Evolutionary conservation across 2,329 filamentous ascomycete genomes (phyloP).

Genomic region (Zymoseptoria crescenta): DNA sequence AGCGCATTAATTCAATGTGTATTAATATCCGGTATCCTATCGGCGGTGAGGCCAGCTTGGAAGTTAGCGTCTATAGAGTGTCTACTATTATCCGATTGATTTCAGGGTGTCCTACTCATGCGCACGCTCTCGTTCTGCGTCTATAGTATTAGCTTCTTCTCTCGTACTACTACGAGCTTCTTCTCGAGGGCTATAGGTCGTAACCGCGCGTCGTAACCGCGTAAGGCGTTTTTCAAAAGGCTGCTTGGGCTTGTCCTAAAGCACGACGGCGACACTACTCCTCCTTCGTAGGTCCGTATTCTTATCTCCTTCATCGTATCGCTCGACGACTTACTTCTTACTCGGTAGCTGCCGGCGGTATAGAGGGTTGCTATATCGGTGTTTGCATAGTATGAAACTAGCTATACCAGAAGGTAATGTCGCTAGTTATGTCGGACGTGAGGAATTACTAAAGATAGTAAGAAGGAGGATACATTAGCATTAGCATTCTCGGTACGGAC

Average conservation of each 20-base stretch:
- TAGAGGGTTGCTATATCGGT: too few relatives aligned
- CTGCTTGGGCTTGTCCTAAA: conserved; percentile 27
- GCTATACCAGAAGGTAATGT: too few relatives aligned
- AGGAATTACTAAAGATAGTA: too few relatives aligned
- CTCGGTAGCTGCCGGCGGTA: conserved; percentile 74
- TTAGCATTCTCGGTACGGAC: too few relatives aligned
- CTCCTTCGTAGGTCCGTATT: conserved; percentile 28
- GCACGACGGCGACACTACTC: conserved; percentile 22
- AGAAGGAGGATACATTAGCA: too few relatives aligned
- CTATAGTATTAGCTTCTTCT: conserved; percentile 32
- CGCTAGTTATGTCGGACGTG: too few relatives aligned
- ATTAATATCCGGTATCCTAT: too few relatives aligned
- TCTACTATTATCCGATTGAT: conserved; percentile 71
- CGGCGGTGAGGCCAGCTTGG: too few relatives aligned
- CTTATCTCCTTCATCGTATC: conserved; percentile 39
- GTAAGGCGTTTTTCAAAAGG: conserved; percentile 41
- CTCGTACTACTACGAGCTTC: conserved; percentile 50
- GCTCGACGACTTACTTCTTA: conserved; percentile 80
- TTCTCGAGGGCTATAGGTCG: conserved; percentile 54
- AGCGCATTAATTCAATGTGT: too few relatives aligned
- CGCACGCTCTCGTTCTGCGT: conserved; percentile 29
- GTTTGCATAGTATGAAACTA: too few relatives aligned
- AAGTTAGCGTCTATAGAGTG: conserved; percentile 79
- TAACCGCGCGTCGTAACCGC: conserved; percentile 36
- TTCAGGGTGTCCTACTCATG: conserved; percentile 44